Evolutionary conservation across 2,329 filamentous ascomycete species (phyloP), one percentile per base, ranked within the genome.

Genomic region (Lachnellula occidentalis): DNA sequence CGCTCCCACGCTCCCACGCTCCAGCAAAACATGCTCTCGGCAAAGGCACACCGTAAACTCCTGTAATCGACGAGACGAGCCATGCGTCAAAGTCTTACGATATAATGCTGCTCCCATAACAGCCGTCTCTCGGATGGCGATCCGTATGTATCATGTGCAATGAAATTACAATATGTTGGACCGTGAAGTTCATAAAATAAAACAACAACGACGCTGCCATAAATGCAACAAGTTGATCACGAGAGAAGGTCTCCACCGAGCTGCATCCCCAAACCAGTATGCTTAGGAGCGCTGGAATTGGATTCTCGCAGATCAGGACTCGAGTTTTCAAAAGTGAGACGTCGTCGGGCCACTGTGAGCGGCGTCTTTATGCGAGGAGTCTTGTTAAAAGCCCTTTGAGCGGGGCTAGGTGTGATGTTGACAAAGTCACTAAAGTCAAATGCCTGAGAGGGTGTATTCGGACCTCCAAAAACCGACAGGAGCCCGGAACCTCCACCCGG

Each of bases 401-500:
- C 94, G 19, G 94, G 94, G 67, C 90, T 96, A 0, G 94, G 94
- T 6, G 94, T 96, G 70, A 97, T 92, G 73, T 97, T 96, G 69
- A 97, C 87, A 72, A 96, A 99, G 69, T 99, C 94, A 50, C 91
- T 84, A 73, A 97, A 95, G 74, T 97, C 95, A 72, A 97, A 95
- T 47, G 72, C 74, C 67, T 92, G 88, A 15, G 86, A 86, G 0
- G 92, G 92, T 1, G 92, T 97, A 59, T 82, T 85, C 50, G 87
- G 83, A 65, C 72, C 73, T 21, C 83, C 81, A 68, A 88, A 87
- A 66, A 87, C 86, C 70, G 88, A 83, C 58, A 68, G 63, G 11
- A 85, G 79, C 48, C 79, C 78, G 45, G 85, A 82, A 46, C 86
- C 71, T 41, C 85, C 86, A 51, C 85, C 84, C 1, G 89, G 89